phyloP scores from a whole-genome alignment of 768 basidiomycete species.

The Russula brevipes region DNA sequence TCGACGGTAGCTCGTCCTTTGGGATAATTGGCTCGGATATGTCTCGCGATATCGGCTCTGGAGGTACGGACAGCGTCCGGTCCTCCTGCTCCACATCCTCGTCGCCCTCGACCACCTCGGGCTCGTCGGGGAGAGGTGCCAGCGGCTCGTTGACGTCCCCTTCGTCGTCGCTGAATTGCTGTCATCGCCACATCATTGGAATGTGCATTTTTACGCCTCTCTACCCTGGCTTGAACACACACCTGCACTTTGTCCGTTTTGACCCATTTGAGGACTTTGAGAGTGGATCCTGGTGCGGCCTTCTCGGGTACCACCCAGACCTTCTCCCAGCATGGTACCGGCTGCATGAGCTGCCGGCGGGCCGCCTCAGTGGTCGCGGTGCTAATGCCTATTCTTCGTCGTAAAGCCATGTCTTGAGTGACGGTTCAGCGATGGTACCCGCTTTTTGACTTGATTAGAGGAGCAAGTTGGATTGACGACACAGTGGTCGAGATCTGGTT shows the following conservation, averaged over 20 bases:
- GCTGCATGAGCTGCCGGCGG: slow-evolving; percentile 81
- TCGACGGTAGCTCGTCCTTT: slow-evolving; percentile 48
- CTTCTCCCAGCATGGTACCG: slow-evolving; percentile 84
- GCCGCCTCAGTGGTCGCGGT: slow-evolving; percentile 75
- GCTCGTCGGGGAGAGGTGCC: slow-evolving; percentile 72
- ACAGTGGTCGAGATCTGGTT: not conserved
- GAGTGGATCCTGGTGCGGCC: slow-evolving; percentile 47
- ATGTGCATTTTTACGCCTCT: not conserved
- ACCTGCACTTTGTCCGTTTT: slow-evolving; percentile 78
- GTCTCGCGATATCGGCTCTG: slow-evolving; percentile 37
- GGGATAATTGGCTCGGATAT: slow-evolving; percentile 36
- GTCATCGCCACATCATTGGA: slow-evolving; percentile 10
- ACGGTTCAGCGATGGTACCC: not conserved
- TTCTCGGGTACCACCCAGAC: slow-evolving; percentile 60
- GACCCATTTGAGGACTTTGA: slow-evolving; percentile 74
- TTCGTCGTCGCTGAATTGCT: slow-evolving; percentile 90
- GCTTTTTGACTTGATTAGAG: not conserved
- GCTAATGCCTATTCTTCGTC: slow-evolving; percentile 72
- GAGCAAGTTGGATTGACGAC: too few relatives aligned
- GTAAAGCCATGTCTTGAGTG: slow-evolving; percentile 53
- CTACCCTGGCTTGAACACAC: slow-evolving; percentile 23
- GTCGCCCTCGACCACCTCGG: slow-evolving; percentile 68
- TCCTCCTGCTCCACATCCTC: slow-evolving; percentile 76
- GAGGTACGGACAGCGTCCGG: slow-evolving; percentile 37
- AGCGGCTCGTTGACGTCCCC: slow-evolving; percentile 74